Evolutionary conservation across 2,329 filamentous ascomycete genomes (phyloP).

Genomic region (Stachybotrys chartarum): DNA sequence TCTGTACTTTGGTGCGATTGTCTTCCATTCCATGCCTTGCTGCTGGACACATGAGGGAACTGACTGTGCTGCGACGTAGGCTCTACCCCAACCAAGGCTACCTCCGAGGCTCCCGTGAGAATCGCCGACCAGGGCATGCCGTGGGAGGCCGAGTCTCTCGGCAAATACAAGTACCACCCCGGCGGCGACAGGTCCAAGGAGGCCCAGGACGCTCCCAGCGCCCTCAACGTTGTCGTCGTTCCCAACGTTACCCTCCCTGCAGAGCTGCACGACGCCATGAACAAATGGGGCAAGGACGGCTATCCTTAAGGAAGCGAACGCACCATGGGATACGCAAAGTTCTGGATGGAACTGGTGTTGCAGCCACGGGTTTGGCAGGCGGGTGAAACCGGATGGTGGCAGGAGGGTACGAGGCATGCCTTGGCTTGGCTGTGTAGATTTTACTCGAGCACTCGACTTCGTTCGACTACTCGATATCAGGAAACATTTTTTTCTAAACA

Average conservation of each 20-base stretch:
- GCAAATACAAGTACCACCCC: slow-evolving; percentile 75
- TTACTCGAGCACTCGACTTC: slow-evolving; percentile 13
- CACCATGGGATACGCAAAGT: background rate
- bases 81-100: slow-evolving; percentile 76
- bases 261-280: slow-evolving; percentile 93
- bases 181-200: slow-evolving; percentile 70
- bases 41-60: background rate
- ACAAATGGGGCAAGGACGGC: slow-evolving; percentile 99
- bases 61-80: slow-evolving; percentile 35
- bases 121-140: slow-evolving; percentile 77
- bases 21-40: background rate
- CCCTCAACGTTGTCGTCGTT: slow-evolving; percentile 89
- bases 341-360: background rate
- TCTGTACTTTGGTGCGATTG: slow-evolving; percentile 70
- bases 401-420: background rate
- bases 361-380: too few species aligned
- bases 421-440: slow-evolving; percentile 11
- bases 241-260: slow-evolving; percentile 90
- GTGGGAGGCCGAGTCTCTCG: slow-evolving; percentile 67
- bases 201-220: slow-evolving; percentile 86
- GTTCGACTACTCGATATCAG: slow-evolving; percentile 14
- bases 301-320: slow-evolving; percentile 45
- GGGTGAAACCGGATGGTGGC: slow-evolving; percentile 4
- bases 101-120: slow-evolving; percentile 71
- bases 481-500: slow-evolving; percentile 8